Percentiles rank a stretch among this genome's conserved stretches.
These are phyloP conservation scores for Leccinum fallax DNA, from an alignment of 1,284 basidiomycete species.

Conservation along the genomic window DNA sequence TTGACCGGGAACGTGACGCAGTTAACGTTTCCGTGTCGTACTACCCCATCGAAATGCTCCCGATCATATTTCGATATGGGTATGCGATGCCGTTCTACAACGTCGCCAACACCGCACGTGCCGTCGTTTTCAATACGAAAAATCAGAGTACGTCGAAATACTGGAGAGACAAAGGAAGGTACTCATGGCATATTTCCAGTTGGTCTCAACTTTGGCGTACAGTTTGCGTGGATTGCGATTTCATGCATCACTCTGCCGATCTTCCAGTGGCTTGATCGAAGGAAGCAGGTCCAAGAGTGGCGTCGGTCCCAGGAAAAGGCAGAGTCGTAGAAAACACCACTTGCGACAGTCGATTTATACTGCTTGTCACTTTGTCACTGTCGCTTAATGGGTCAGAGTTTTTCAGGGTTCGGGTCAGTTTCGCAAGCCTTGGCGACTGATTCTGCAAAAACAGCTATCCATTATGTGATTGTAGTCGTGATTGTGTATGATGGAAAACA, in stretches of 20 bases:
- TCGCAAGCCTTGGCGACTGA: background rate
- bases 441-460: constrained; percentile 2
- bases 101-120: constrained; percentile 57
- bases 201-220: constrained; percentile 59
- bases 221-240: constrained; percentile 55
- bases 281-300: constrained; percentile 32
- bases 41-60: constrained; percentile 70
- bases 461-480: constrained; percentile 19
- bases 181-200: constrained; percentile 39
- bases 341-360: background rate
- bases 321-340: background rate
- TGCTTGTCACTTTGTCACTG: background rate
- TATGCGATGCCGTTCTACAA: constrained; percentile 78
- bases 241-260: constrained; percentile 54
- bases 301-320: constrained; percentile 19
- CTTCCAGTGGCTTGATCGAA: constrained; percentile 44
- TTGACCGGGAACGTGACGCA: constrained; percentile 24
- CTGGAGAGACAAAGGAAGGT: constrained; percentile 4
- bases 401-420: background rate
- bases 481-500: constrained; percentile 16
- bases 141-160: constrained; percentile 50
- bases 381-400: background rate
- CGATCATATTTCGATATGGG: constrained; percentile 64
- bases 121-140: constrained; percentile 69
- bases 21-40: constrained; percentile 69